Base-by-base conservation (phyloP, 2,329 filamentous ascomycete genomes). In the Bipolaris cookei region DNA sequence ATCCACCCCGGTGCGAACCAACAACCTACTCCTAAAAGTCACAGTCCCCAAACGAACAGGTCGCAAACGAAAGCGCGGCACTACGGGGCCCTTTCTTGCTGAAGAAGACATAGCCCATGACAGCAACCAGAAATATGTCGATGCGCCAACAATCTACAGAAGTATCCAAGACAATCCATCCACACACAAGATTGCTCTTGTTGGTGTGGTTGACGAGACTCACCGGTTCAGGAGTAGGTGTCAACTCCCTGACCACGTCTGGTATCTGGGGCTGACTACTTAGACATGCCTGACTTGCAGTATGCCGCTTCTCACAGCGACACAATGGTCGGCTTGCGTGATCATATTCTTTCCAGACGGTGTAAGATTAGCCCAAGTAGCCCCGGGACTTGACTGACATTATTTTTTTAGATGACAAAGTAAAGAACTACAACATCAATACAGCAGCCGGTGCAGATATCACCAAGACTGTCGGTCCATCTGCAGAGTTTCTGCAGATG, bases 11-110 rank as follows among this genome's bases (percentile, higher is more conserved):
- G 85, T 88, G 30, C 79, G 85, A 18, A 90, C 91, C 8, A 91
- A 92, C 71, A 96, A 97, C 70, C 80, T 98, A 18, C 83, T 98
- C 18, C 82, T 99, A 51, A 93, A 92, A 73, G 83, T 99, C 53
- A 92, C 89, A 0, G 86, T 98, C 1, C 94, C 95, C 0, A 95
- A 88, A 75, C 83, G 91, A 54, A 97, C 92, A 2, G 93, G 93
- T 3, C 86, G 92, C 58, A 96, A 90, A 77, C 86, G 93, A 56
- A 97, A 93, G 78, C 83, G 88, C 65, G 92, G 91, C n/a, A 87
- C 86, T 4, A 74, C 88, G 53, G 88, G 82, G 4, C 87, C 89
- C 0, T 94, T 76, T 44, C 38, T 74, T 21, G n/a, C 61, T 10
- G 66, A 69, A 34, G 49, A 87, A 70, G 62, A 68, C 2, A 38